These are phyloP conservation scores for Gossypium anomalum DNA, from an alignment of 345 rosid species.

Conservation along the genomic window DNA sequence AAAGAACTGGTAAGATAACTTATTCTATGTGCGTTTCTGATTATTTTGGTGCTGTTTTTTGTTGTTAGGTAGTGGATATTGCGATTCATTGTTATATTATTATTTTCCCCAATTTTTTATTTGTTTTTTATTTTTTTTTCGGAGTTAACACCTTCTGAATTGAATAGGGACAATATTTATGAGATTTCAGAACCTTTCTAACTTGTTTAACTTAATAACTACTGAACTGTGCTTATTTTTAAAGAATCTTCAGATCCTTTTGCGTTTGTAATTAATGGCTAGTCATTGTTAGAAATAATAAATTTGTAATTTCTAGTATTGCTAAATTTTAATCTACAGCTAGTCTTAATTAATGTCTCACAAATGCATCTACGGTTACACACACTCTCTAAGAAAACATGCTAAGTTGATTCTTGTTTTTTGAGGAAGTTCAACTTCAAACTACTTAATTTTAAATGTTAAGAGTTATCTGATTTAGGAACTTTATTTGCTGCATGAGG, in stretches of 20 bases:
- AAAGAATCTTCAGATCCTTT: background rate
- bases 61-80: background rate
- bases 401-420: background rate
- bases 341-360: background rate
- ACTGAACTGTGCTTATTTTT: background rate
- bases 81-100: background rate
- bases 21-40: background rate
- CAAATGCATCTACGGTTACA: background rate
- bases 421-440: background rate
- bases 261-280: background rate
- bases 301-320: background rate
- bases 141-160: background rate
- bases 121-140: background rate
- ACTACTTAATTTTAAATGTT: background rate
- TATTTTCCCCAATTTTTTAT: background rate
- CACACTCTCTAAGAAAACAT: background rate
- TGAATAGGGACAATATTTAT: background rate
- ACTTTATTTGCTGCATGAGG: background rate
- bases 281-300: background rate
- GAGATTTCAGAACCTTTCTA: background rate
- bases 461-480: background rate
- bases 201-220: too few species aligned
- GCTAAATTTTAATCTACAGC: background rate
- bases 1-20: slow-evolving; percentile 64
- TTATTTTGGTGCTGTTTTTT: background rate